Base-by-base conservation (phyloP, 2,329 filamentous ascomycete species). In the Diaporthe citriasiana region DNA sequence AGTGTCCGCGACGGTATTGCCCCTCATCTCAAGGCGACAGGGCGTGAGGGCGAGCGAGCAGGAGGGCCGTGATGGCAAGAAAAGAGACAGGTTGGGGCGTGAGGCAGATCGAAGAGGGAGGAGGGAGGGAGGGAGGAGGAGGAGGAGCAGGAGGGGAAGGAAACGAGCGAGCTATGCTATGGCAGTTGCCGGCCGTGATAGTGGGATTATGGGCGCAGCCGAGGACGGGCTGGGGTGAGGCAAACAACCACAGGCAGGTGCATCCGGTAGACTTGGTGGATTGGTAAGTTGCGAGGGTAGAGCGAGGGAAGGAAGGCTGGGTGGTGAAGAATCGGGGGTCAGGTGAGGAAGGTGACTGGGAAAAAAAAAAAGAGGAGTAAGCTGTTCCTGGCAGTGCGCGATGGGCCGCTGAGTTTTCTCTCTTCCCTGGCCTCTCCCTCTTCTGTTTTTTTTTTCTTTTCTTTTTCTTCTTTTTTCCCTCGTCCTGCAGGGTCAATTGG, bases 11-110 rank as follows among this genome's bases (percentile, higher is more conserved):
- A 75, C 60, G 13, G 72, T 73, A 30, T 73, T 71, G 57, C 71
- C 71, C 59, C 57, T 75, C 74, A 75, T 75, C 53, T 73, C 70
- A 66, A 66, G 63, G 63, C n/a, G 63, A 40, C 30, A 13, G 45
- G 63, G 45, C 63, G 33, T 17, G 45, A 25, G 42, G 10, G 63
- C 9, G 13, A 22, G 45, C n/a, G 4, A 8, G 30, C 63, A 27
- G 22, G 30, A 51, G 0, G n/a, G 15, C 63, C 45, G 15, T 8
- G 22, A 15, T 30, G 59, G 63, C 45, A 35, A 19, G 13, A n/a
- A 3, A 33, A 17, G 27, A 38, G 7, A 30, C 7, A 66, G 30
- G 13, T 22, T 12, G 22, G 25, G 63, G 27, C 10, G 63, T 38
- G 63, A 51, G 45, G 30, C 19, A 25, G 35, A 38, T 9, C 4